Conservation (phyloP, 306 rosid genomes). For the Ziziphus jujuba region DNA sequence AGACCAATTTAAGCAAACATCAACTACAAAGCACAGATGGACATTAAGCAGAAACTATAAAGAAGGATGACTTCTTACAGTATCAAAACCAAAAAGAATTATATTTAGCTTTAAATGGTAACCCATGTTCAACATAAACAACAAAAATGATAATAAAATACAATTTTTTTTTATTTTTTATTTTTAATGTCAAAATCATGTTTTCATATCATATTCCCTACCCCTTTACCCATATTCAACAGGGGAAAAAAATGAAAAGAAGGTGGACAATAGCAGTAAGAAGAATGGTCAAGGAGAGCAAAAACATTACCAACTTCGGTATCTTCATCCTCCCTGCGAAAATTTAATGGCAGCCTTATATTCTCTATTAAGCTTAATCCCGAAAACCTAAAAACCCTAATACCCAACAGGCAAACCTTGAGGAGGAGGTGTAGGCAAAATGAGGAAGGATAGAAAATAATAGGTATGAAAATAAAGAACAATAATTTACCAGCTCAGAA, state of each 20-base stretch:
- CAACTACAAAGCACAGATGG: background rate
- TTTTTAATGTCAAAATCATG: background rate
- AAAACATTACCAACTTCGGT: constrained; percentile 8
- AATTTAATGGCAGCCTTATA: background rate
- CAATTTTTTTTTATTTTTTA: too few relatives aligned
- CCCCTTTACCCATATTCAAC: background rate
- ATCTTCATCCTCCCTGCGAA: constrained; percentile 4
- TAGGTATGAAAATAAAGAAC: background rate
- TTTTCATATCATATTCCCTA: background rate
- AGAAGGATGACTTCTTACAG: too few relatives aligned
- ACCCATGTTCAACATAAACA: background rate
- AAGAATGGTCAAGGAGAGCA: background rate
- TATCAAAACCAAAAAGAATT: background rate
- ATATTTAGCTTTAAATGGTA: background rate
- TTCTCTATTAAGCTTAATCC: constrained; percentile 4
- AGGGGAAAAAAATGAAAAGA: background rate
- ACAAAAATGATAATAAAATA: background rate
- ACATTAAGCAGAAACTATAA: background rate
- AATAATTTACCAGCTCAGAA: background rate
- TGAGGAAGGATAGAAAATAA: constrained; percentile 2
- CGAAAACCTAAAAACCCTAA: background rate
- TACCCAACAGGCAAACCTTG: background rate
- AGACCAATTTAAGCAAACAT: background rate
- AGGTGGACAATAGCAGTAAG: background rate
- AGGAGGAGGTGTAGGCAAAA: background rate